phyloP scores from a whole-genome alignment of 352 stramenopile genomes.

The Globisporangium takayamanum region DNA sequence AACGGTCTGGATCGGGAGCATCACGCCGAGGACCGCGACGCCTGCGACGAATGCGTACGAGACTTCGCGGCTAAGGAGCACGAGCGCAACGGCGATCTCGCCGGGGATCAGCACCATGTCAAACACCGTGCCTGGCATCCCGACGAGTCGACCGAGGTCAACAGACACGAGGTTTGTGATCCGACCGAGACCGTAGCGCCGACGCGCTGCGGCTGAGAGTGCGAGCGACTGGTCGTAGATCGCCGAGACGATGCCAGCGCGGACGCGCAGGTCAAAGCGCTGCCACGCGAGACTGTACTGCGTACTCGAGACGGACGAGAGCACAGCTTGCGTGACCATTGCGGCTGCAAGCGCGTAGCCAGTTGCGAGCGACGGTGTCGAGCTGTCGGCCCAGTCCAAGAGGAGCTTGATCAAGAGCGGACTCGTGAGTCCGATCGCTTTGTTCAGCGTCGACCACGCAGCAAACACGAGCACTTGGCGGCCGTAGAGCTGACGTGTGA shows the following conservation, averaged over 20 bases:
- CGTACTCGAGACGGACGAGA: slow-evolving; percentile 58
- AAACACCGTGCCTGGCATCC: slow-evolving; percentile 67
- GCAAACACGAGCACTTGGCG: slow-evolving; percentile 48
- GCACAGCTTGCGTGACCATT: slow-evolving; percentile 48
- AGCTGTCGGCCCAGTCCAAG: slow-evolving; percentile 57
- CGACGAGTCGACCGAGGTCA: slow-evolving; percentile 66
- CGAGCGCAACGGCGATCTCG: slow-evolving; percentile 70
- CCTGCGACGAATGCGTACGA: slow-evolving; percentile 83
- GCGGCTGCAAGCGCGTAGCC: slow-evolving; percentile 53
- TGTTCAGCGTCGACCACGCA: slow-evolving; percentile 69
- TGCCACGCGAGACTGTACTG: slow-evolving; percentile 77
- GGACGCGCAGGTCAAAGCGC: slow-evolving; percentile 68
- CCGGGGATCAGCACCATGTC: slow-evolving; percentile 72
- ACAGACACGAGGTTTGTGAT: slow-evolving; percentile 79
- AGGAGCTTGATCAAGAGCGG: slow-evolving; percentile 79
- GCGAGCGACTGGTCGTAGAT: slow-evolving; percentile 60
- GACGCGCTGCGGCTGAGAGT: slow-evolving; percentile 26
- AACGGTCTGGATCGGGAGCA: slow-evolving; percentile 82
- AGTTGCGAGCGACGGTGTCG: slow-evolving; percentile 23
- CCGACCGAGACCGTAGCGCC: slow-evolving; percentile 36
- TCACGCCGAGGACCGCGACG: slow-evolving; percentile 60
- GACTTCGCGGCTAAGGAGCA: slow-evolving; percentile 68
- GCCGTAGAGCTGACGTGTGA: slow-evolving; percentile 48
- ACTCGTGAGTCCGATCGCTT: slow-evolving; percentile 53
- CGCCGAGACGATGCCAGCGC: slow-evolving; percentile 54